phyloP scores from a whole-genome alignment of 306 rosid species.

The Ziziphus jujuba region DNA sequence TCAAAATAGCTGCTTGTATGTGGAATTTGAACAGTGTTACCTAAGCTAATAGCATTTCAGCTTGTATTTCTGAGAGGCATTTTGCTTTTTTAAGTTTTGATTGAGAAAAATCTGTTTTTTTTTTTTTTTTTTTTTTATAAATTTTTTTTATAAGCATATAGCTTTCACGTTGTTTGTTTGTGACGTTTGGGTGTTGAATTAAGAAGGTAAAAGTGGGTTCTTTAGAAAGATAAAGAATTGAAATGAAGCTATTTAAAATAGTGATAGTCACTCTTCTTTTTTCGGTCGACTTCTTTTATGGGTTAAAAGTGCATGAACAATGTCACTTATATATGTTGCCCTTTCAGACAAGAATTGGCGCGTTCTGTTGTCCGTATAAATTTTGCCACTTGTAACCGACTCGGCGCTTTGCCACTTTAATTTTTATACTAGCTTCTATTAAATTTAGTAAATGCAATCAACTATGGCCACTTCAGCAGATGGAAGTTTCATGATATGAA shows the following conservation, averaged over 20 bases:
- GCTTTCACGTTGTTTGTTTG: not conserved
- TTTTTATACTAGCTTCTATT: too few relatives aligned
- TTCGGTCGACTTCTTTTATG: not conserved
- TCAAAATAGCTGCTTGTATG: not conserved
- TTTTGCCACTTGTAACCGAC: too few relatives aligned
- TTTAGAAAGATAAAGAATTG: not conserved
- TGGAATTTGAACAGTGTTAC: not conserved
- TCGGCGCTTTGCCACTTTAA: too few relatives aligned
- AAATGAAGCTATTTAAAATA: not conserved
- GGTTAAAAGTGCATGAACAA: not conserved
- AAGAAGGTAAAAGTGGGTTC: not conserved
- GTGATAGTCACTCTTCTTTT: not conserved
- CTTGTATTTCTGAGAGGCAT: not conserved
- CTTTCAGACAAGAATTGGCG: too few relatives aligned
- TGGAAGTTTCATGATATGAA: too few relatives aligned
- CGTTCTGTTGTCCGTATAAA: too few relatives aligned
- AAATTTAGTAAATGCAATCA: too few relatives aligned
- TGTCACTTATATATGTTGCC: too few relatives aligned
- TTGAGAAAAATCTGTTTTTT: not conserved
- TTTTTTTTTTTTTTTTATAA: too few relatives aligned
- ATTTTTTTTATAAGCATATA: too few relatives aligned
- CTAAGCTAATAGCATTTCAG: not conserved
- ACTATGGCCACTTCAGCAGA: too few relatives aligned
- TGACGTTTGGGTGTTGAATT: not conserved
- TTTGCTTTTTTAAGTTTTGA: not conserved